phyloP scores from a whole-genome alignment of 176 grass and related monocot species.

The Zoysia pacifica region DNA sequence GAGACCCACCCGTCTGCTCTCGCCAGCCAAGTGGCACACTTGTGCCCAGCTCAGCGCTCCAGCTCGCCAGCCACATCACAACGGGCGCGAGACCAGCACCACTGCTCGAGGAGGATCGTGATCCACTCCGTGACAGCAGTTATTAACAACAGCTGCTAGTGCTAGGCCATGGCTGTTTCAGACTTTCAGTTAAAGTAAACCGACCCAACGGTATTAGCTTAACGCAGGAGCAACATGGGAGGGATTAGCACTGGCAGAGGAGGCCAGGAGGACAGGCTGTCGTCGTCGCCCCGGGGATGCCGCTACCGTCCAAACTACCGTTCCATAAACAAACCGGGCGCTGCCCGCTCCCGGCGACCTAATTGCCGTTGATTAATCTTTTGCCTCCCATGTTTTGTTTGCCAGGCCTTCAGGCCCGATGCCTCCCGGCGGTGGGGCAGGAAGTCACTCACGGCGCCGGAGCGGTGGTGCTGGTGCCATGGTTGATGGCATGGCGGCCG shows the following conservation, averaged over 20 bases:
- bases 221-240: constrained; percentile 15
- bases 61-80: constrained; percentile 1
- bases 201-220: not conserved
- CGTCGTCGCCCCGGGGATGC: not conserved
- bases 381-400: too few relatives aligned
- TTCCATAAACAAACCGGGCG: constrained; percentile 34
- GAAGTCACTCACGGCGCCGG: constrained; percentile 28
- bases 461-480: not conserved
- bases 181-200: not conserved
- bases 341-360: too few relatives aligned
- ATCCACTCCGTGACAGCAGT: constrained; percentile 11
- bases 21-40: constrained; percentile 18
- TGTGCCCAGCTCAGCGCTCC: not conserved
- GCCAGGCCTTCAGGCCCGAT: not conserved
- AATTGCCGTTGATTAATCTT: too few relatives aligned
- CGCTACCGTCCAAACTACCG: constrained; percentile 34
- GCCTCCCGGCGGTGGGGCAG: constrained; percentile 52
- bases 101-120: not conserved
- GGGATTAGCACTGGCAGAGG: not conserved
- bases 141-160: not conserved
- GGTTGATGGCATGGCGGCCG: too few relatives aligned
- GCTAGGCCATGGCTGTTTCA: not conserved
- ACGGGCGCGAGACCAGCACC: too few relatives aligned
- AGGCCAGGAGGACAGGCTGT: constrained; percentile 26
- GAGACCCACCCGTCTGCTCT: not conserved